Evolutionary conservation across 345 rosid genomes (phyloP).

Genomic region (Rhizophora mangle): DNA sequence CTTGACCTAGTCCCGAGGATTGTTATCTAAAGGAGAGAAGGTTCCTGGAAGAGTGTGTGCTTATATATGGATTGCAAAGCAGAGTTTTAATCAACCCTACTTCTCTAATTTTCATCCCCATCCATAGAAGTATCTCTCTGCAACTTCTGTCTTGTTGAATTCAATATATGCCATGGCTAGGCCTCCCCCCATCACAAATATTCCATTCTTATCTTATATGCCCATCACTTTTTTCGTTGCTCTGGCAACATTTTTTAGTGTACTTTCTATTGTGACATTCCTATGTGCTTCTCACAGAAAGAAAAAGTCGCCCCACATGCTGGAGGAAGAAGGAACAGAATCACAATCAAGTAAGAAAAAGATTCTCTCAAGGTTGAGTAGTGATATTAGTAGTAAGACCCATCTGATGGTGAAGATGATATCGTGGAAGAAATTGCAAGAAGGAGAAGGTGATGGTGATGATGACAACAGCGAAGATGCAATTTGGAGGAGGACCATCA

Average conservation of each 20-base stretch:
- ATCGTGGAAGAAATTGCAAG: conserved; percentile 44
- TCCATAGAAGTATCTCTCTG: not conserved
- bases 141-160: not conserved
- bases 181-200: conserved; percentile 10
- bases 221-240: not conserved
- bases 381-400: conserved; percentile 41
- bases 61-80: not conserved
- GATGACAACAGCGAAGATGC: conserved; percentile 27
- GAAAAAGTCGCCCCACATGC: conserved; percentile 4
- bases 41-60: too few relatives aligned
- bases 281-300: conserved; percentile 20
- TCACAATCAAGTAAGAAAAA: conserved; percentile 18
- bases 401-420: conserved; percentile 45
- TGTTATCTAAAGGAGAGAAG: not conserved
- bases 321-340: not conserved
- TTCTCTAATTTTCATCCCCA: not conserved
- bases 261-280: conserved; percentile 19
- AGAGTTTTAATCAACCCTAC: too few relatives aligned
- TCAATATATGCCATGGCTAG: conserved; percentile 19
- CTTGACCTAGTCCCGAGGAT: not conserved
- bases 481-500: conserved; percentile 53
- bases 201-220: not conserved
- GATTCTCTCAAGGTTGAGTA: conserved; percentile 38
- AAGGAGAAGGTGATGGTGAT: conserved; percentile 16
- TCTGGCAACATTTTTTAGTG: conserved; percentile 5